Conservation (phyloP, 139 green algal species). For the Volvox reticuliferus region DNA sequence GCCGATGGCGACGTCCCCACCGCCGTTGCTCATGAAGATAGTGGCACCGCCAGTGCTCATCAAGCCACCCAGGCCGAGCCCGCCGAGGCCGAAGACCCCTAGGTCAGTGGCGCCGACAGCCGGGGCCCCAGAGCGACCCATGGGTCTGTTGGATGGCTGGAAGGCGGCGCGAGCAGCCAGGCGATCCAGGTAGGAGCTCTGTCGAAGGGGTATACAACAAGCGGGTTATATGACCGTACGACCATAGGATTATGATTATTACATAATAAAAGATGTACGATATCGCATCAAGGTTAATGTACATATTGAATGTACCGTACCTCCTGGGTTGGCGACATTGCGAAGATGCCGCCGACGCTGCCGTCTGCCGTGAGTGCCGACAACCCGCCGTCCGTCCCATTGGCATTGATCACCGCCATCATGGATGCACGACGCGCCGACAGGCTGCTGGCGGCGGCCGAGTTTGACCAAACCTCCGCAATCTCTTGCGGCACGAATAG, state of each 20-base stretch:
- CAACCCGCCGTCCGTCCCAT: neutral
- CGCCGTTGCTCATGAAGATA: neutral
- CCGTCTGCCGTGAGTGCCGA: neutral
- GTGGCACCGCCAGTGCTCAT: no score
- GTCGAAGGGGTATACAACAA: neutral
- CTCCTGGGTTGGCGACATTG: slow-evolving; percentile 28
- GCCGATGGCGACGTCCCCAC: neutral
- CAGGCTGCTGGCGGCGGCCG: no score
- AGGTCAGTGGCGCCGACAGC: neutral
- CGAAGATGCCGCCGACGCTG: slow-evolving; percentile 2
- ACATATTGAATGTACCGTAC: neutral
- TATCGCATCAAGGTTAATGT: no score
- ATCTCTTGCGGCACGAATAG: slow-evolving; percentile 40
- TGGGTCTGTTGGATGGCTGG: neutral
- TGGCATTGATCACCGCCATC: neutral
- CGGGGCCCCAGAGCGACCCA: neutral
- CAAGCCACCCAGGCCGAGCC: neutral
- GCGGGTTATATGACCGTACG: no score
- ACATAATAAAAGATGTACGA: no score
- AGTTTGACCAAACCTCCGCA: slow-evolving; percentile 29
- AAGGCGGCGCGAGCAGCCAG: neutral
- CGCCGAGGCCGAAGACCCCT: neutral
- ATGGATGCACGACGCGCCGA: neutral
- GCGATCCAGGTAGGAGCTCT: slow-evolving; percentile 10
- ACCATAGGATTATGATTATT: no score